Conservation (phyloP, 768 basidiomycete species). For the Serendipita indica region DNA sequence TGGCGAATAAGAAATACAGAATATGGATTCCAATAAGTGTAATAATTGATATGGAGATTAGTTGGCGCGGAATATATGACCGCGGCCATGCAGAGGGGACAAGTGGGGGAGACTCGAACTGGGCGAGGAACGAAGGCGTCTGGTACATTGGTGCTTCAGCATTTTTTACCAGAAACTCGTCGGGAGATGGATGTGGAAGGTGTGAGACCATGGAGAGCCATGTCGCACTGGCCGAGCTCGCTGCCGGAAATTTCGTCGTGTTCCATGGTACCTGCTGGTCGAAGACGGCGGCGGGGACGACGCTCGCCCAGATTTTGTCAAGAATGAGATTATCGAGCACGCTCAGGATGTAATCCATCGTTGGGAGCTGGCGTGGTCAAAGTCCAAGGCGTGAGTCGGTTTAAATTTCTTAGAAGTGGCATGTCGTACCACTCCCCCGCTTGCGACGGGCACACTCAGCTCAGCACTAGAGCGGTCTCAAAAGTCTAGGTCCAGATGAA, state of each 20-base stretch:
- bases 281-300: conserved; percentile 37
- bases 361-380: conserved; percentile 9
- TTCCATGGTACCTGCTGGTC: not conserved
- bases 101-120: conserved; percentile 16
- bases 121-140: conserved; percentile 7
- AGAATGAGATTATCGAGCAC: conserved; percentile 56
- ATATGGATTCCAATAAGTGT: conserved; percentile 69
- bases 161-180: conserved; percentile 22
- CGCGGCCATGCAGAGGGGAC: conserved; percentile 68
- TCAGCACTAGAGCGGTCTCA: not conserved
- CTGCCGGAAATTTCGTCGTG: not conserved
- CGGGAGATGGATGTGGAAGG: conserved; percentile 43
- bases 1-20: conserved; percentile 84
- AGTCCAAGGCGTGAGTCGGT: not conserved
- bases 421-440: not conserved
- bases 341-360: conserved; percentile 75
- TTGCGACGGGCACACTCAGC: not conserved
- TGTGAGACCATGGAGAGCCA: conserved; percentile 41
- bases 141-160: conserved; percentile 10
- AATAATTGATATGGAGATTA: conserved; percentile 51
- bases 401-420: not conserved
- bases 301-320: conserved; percentile 62
- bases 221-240: conserved; percentile 22
- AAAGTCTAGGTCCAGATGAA: not conserved
- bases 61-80: conserved; percentile 65